Percentiles rank a stretch among this genome's conserved stretches.
phyloP scores from a whole-genome alignment of 306 rosid genomes.

The Citrullus colocynthis region DNA sequence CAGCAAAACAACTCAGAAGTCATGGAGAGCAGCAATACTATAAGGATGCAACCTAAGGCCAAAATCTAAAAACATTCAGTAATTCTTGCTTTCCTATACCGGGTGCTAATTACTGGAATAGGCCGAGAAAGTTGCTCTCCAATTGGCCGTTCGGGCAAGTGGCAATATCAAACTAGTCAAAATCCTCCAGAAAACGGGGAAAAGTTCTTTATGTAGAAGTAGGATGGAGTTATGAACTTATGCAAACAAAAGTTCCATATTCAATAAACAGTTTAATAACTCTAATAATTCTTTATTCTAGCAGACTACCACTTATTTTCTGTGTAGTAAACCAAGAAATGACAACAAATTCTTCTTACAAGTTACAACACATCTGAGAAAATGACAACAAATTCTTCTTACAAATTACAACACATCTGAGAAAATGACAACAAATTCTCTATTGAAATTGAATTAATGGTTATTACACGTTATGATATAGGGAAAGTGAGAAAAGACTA shows the following conservation, averaged over 20 bases:
- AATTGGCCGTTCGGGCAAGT: background rate
- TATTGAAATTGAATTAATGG: too few relatives aligned
- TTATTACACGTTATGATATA: background rate
- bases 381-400: background rate
- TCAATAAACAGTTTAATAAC: background rate
- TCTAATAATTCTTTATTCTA: background rate
- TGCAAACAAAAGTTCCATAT: background rate
- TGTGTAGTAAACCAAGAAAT: background rate
- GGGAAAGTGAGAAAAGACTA: background rate
- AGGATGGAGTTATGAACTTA: background rate
- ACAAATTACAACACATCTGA: background rate
- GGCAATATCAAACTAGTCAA: background rate
- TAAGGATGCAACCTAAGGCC: background rate
- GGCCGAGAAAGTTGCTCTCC: background rate
- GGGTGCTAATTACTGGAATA: background rate
- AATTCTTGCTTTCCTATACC: background rate
- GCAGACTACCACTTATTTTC: background rate
- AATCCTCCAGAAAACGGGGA: background rate
- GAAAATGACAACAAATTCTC: too few relatives aligned
- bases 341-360: background rate
- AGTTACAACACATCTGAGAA: background rate
- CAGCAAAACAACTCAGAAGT: background rate
- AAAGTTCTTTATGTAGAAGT: background rate
- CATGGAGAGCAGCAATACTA: conserved; percentile 7
- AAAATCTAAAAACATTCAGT: background rate